phyloP scores from a whole-genome alignment of 192 early-diverging fungal species.

The Backusella luteola region DNA sequence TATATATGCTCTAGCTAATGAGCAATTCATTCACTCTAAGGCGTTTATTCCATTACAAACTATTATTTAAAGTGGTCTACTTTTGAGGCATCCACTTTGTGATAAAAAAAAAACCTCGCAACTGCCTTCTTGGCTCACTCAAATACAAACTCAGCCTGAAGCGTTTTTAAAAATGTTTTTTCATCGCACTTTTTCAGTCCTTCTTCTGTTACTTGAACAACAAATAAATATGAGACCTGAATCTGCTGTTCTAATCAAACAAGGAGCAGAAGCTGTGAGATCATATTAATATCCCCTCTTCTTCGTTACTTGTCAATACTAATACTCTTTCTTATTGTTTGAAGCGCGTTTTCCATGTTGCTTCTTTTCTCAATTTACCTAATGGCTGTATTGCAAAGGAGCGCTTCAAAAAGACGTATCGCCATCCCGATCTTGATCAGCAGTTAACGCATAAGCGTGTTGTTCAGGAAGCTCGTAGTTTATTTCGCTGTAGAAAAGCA shows the following conservation, averaged over 20 bases:
- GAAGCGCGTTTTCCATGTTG: constrained; percentile 73
- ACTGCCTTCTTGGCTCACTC: not conserved
- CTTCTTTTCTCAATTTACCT: constrained; percentile 55
- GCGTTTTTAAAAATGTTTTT: constrained; percentile 10
- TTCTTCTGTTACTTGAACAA: not conserved
- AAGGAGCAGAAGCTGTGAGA: constrained; percentile 24
- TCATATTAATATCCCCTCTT: not conserved
- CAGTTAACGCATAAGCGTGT: constrained; percentile 76
- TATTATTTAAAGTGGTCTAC: not conserved
- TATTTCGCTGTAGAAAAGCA: constrained; percentile 67
- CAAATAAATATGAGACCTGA: not conserved
- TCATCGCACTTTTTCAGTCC: not conserved
- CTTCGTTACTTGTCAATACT: not conserved
- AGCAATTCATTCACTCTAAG: not conserved
- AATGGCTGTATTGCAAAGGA: constrained; percentile 81
- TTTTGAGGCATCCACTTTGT: not conserved
- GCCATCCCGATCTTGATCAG: constrained; percentile 88
- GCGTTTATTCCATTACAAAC: not conserved
- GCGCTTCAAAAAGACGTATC: constrained; percentile 89
- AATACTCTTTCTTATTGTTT: not conserved
- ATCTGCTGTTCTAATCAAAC: constrained; percentile 8
- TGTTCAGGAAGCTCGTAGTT: constrained; percentile 82
- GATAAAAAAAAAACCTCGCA: not conserved
- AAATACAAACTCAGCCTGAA: not conserved
- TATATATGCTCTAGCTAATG: not conserved